phyloP scores from a whole-genome alignment of 352 stramenopile species.

The Pythium rhizo-oryzae region DNA sequence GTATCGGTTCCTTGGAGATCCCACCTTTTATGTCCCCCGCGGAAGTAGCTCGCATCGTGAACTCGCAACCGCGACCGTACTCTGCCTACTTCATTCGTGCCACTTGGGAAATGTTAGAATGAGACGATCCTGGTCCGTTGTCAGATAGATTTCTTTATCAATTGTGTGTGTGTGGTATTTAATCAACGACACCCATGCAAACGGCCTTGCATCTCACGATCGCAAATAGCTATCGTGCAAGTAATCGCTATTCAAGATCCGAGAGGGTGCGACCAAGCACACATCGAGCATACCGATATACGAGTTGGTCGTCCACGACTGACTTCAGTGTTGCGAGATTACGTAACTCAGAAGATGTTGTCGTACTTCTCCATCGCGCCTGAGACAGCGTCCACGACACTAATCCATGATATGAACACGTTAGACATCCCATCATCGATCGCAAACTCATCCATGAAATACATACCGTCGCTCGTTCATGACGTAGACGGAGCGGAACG shows the following conservation, averaged over 20 bases:
- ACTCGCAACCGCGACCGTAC: slow-evolving; percentile 43
- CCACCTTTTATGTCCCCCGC: slow-evolving; percentile 33
- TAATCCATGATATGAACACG: slow-evolving; percentile 10
- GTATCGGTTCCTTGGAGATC: slow-evolving; percentile 45
- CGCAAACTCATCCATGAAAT: not conserved
- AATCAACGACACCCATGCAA: slow-evolving; percentile 7
- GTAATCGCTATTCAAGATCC: not conserved
- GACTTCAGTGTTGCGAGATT: not conserved
- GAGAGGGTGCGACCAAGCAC: not conserved
- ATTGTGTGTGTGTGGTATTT: slow-evolving; percentile 13
- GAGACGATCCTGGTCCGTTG: not conserved
- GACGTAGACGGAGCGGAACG: slow-evolving; percentile 87
- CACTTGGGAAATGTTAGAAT: slow-evolving; percentile 61
- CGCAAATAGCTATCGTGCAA: too few relatives aligned
- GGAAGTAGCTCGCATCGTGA: slow-evolving; percentile 55
- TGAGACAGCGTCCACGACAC: slow-evolving; percentile 85
- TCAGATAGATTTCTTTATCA: not conserved
- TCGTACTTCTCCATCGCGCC: slow-evolving; percentile 89
- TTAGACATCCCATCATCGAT: not conserved
- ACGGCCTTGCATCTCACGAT: not conserved
- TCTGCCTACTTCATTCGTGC: slow-evolving; percentile 61
- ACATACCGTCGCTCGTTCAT: slow-evolving; percentile 82
- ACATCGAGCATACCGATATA: not conserved
- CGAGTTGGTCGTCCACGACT: too few relatives aligned
- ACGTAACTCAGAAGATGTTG: slow-evolving; percentile 66